Percentiles rank a stretch among this genome's conserved stretches.
Evolutionary conservation across 345 rosid species (phyloP).

Genomic region (Citropsis articulata): DNA sequence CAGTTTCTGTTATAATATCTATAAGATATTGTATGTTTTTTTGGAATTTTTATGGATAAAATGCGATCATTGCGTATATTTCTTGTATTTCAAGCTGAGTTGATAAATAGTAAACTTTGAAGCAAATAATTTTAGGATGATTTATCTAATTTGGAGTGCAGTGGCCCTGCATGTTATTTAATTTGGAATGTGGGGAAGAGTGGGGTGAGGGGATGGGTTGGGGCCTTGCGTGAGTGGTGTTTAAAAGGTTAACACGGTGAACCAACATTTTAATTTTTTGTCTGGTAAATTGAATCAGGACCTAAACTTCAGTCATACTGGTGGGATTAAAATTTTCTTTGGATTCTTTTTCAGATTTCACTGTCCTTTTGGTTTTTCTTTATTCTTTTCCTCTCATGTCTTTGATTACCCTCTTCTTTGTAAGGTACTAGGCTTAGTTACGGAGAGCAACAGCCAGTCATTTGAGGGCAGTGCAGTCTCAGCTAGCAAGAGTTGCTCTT

Average conservation of each 20-base stretch:
- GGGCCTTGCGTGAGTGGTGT: neutral
- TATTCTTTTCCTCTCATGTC: neutral
- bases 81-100: neutral
- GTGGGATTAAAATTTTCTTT: neutral
- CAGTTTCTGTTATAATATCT: neutral
- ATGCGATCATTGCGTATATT: neutral
- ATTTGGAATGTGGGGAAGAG: neutral
- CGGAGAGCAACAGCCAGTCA: constrained; percentile 36
- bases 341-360: neutral
- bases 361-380: neutral
- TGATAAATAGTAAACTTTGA: neutral
- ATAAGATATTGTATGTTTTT: neutral
- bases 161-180: neutral
- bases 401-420: constrained; percentile 22
- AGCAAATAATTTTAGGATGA: constrained; percentile 4
- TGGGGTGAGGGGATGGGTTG: too few relatives aligned
- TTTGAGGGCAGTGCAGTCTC: constrained; percentile 41
- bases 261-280: neutral
- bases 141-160: neutral
- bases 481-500: constrained; percentile 38
- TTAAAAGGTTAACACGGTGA: neutral
- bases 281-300: neutral
- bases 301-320: neutral
- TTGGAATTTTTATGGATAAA: neutral
- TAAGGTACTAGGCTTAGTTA: constrained; percentile 42